Base-by-base conservation (phyloP, 2,329 filamentous ascomycete genomes). In the Dactylellina parvicollis region DNA sequence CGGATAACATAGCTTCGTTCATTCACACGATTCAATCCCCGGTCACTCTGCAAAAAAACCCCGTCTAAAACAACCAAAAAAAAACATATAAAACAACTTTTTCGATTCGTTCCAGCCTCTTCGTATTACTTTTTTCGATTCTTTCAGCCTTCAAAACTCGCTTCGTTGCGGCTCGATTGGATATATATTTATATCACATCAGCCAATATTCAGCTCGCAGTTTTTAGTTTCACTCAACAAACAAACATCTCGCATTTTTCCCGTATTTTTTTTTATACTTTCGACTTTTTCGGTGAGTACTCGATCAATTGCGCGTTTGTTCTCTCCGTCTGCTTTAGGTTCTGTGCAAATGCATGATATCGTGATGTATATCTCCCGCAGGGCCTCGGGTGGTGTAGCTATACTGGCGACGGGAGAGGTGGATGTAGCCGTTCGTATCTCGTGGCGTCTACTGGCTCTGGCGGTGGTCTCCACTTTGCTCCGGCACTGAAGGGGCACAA, bases 1-100 rank as follows among this genome's bases (percentile, higher is more conserved):
- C 67, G 67, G 67, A 72, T 72, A 65, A 72, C 67, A 72, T 44
- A 65, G 59, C 60, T 65, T 65, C 60, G 60, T 65, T 18, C 16
- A 24, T 50, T n/a, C 46, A 18, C 50, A 36, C 60, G 52, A 72
- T 59, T 72, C 67, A 72, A 55, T 72, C 59, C 67, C 67, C 67
- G 67, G 52, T 72, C 67, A 72, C 59, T 44, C 44, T 62, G 36
- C 28, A 49, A 55, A 57, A 64, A 64, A 57, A 65, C 26, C 24
- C 26, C 36, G 2, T 34, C 20, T 16, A 26, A 64, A 60, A 65
- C 44, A 59, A 18, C 22, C 20, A 12, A 44, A 49, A 65, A 72
- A 65, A 71, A 72, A 61, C 10, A 55, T 22, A 28, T 46, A 52
- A 26, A 40, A 40, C 30, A 12, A 3, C 24, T 38, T 46, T 46